Conservation (phyloP, 2,329 filamentous ascomycete species). For the Phialemonium atrogriseum region DNA sequence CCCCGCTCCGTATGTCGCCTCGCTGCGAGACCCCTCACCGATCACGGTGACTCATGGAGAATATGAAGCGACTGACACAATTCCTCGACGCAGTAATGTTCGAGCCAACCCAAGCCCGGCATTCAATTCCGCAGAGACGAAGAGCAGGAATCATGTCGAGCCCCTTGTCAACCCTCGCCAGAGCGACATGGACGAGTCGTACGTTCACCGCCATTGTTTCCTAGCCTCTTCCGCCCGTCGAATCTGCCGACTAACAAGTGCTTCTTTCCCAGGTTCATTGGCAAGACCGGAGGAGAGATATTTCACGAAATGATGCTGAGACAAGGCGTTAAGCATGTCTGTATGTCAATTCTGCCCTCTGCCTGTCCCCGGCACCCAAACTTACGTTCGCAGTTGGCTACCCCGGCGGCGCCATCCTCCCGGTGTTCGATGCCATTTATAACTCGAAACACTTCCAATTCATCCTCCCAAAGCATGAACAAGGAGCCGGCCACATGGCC, state of each 20-base stretch:
- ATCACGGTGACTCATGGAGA: constrained; percentile 15
- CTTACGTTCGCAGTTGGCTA: constrained; percentile 62
- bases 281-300: constrained; percentile 90
- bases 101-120: constrained; percentile 56
- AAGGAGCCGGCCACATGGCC: constrained; percentile 97
- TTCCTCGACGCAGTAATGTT: constrained; percentile 32
- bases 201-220: constrained; percentile 28
- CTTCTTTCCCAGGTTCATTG: constrained; percentile 62
- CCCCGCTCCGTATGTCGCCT: constrained; percentile 42
- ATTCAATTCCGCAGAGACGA: constrained; percentile 40
- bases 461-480: constrained; percentile 89
- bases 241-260: constrained; percentile 8
- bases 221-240: too few relatives aligned
- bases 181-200: constrained; percentile 73
- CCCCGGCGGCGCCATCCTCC: constrained; percentile 90
- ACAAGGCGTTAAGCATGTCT: constrained; percentile 86
- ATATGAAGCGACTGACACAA: constrained; percentile 11
- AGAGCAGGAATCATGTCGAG: constrained; percentile 54
- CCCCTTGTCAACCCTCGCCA: constrained; percentile 54
- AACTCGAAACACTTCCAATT: constrained; percentile 97
- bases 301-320: constrained; percentile 99
- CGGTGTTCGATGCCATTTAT: constrained; percentile 98
- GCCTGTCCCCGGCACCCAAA: constrained; percentile 1
- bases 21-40: constrained; percentile 14
- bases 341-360: constrained; percentile 46